A percentile compares a stretch with the other conserved stretches of the same genome.
These are phyloP conservation scores for Bolboschoenoplectus hybrid DNA, from an alignment of 202 grass and related monocot genomes.

Conservation along the genomic window DNA sequence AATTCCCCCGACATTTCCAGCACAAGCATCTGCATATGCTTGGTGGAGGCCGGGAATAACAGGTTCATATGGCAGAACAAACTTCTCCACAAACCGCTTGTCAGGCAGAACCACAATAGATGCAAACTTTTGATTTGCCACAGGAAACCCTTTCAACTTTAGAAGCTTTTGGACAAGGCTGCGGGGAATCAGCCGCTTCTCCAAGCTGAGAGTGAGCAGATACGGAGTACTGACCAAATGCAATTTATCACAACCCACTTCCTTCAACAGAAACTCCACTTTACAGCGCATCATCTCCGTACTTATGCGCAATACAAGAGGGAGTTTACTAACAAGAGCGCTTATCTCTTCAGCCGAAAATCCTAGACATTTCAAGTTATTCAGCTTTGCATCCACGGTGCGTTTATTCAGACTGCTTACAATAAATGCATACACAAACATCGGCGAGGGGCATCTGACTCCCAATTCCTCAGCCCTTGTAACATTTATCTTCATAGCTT, in stretches of 20 bases:
- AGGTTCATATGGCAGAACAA: conserved; percentile 49
- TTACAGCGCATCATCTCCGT: conserved; percentile 46
- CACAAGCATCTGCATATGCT: conserved; percentile 46
- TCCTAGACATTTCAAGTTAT: conserved; percentile 49
- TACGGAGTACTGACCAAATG: conserved; percentile 44
- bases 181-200: conserved; percentile 59
- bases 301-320: conserved; percentile 43
- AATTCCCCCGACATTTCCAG: not conserved
- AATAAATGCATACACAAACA: conserved; percentile 52
- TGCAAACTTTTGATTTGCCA: conserved; percentile 43
- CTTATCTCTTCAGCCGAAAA: conserved; percentile 58
- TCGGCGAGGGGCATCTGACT: conserved; percentile 24
- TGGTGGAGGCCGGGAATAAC: conserved; percentile 50
- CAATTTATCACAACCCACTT: conserved; percentile 48
- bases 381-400: conserved; percentile 48
- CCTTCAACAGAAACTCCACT: conserved; percentile 56
- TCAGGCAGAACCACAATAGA: conserved; percentile 43
- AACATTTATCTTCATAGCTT: conserved; percentile 49
- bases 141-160: conserved; percentile 44
- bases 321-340: conserved; percentile 48
- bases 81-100: conserved; percentile 58
- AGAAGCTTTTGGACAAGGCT: conserved; percentile 51
- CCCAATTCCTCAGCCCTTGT: conserved; percentile 43
- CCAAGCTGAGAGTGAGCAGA: conserved; percentile 57
- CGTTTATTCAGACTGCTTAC: conserved; percentile 41